Evolutionary conservation across 495 filamentous ascomycete genomes (phyloP).

Genomic region (Penicillium steckii): DNA sequence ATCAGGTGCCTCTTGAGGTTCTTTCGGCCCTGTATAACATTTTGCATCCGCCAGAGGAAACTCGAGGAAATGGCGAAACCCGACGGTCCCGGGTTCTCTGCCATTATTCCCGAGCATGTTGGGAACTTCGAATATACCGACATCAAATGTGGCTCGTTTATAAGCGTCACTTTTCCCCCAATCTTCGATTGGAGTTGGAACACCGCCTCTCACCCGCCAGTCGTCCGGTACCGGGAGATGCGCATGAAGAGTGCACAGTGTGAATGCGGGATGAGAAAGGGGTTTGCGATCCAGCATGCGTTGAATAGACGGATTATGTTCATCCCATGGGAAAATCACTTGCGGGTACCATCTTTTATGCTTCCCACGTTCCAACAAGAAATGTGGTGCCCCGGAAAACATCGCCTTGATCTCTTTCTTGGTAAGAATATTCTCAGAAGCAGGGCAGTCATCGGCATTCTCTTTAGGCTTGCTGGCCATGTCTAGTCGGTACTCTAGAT

Average conservation of each 20-base stretch:
- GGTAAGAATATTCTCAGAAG: constrained; percentile 34
- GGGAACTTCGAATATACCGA: constrained; percentile 59
- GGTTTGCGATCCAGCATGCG: constrained; percentile 59
- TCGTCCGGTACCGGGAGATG: constrained; percentile 43
- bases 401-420: constrained; percentile 64
- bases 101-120: constrained; percentile 74
- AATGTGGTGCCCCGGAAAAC: constrained; percentile 77
- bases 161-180: constrained; percentile 26
- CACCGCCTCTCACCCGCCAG: constrained; percentile 34
- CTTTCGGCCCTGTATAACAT: constrained; percentile 35
- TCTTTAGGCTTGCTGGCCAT: constrained; percentile 1
- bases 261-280: constrained; percentile 47
- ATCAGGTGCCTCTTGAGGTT: constrained; percentile 25
- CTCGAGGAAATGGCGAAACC: constrained; percentile 73
- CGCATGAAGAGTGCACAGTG: constrained; percentile 44
- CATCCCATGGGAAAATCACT: constrained; percentile 69
- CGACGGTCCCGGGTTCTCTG: constrained; percentile 69
- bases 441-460: neutral
- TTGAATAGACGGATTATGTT: constrained; percentile 55
- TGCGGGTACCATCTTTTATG: constrained; percentile 58
- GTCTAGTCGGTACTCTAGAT: constrained; percentile 24
- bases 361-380: constrained; percentile 53
- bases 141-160: constrained; percentile 55
- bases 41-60: constrained; percentile 62
- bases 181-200: constrained; percentile 24